Evolutionary conservation across 108 stramenopile genomes (phyloP).

Genomic region (Hondaea fermentalgiana): DNA sequence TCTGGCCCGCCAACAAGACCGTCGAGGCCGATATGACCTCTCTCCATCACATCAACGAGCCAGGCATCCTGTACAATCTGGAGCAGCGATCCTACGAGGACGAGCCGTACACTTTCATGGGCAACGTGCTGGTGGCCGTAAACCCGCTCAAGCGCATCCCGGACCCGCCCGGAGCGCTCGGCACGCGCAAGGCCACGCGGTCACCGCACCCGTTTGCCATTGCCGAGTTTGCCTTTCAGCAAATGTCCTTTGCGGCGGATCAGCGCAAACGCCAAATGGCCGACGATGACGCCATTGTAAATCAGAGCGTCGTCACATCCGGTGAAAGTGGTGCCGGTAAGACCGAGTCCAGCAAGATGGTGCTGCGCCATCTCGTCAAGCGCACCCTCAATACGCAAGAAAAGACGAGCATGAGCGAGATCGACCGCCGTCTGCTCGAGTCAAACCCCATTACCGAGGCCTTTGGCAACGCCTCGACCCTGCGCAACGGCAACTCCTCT

Average conservation of each 20-base stretch:
- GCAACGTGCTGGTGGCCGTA: conserved; percentile 22
- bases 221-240: conserved; percentile 6
- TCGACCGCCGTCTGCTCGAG: not conserved
- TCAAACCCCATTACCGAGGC: conserved; percentile 7
- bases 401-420: not conserved
- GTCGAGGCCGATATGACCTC: conserved; percentile 26
- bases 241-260: not conserved
- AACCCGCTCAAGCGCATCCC: conserved; percentile 21
- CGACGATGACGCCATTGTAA: not conserved
- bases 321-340: conserved; percentile 30
- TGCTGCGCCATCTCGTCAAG: not conserved
- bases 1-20: not conserved
- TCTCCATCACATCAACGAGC: conserved; percentile 27
- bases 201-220: conserved; percentile 4
- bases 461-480: conserved; percentile 20
- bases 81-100: not conserved
- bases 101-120: conserved; percentile 31
- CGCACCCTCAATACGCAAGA: not conserved
- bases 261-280: not conserved
- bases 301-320: not conserved
- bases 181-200: not conserved
- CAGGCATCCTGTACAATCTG: conserved; percentile 29
- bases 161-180: not conserved
- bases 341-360: conserved; percentile 20
- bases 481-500: conserved; percentile 17